These are phyloP conservation scores for Penicillium parvum DNA, from an alignment of 495 filamentous ascomycete species.

Conservation along the genomic window DNA sequence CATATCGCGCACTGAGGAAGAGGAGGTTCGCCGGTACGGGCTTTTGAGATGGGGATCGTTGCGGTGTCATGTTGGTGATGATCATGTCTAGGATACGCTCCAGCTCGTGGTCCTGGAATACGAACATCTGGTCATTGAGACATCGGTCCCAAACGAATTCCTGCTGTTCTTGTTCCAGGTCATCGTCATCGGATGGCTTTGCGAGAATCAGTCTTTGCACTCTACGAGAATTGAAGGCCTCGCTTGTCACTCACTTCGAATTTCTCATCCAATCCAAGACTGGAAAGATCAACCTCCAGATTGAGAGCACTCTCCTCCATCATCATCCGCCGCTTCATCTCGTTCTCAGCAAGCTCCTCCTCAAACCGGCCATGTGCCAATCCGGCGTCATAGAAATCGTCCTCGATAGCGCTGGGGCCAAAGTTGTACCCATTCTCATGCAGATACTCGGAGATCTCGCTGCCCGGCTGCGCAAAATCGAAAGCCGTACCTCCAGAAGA, in stretches of 20 bases:
- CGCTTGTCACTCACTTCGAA: slow-evolving; percentile 64
- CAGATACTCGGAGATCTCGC: slow-evolving; percentile 92
- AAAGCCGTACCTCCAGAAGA: slow-evolving; percentile 92
- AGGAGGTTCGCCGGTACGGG: slow-evolving; percentile 96
- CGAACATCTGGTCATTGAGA: slow-evolving; percentile 98
- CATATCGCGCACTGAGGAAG: slow-evolving; percentile 92
- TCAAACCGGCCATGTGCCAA: slow-evolving; percentile 93
- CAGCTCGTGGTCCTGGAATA: slow-evolving; percentile 93
- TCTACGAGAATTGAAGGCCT: too few relatives aligned
- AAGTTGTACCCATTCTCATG: slow-evolving; percentile 91
- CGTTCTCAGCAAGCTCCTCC: slow-evolving; percentile 95
- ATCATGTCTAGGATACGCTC: slow-evolving; percentile 88
- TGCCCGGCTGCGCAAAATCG: slow-evolving; percentile 90
- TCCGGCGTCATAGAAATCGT: slow-evolving; percentile 93
- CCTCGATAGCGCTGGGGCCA: slow-evolving; percentile 77
- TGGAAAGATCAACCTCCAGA: slow-evolving; percentile 93
- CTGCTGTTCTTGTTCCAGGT: slow-evolving; percentile 82
- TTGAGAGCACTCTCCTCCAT: slow-evolving; percentile 99
- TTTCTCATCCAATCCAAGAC: slow-evolving; percentile 92
- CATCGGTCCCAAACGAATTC: slow-evolving; percentile 98
- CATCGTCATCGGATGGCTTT: slow-evolving; percentile 65
- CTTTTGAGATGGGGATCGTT: slow-evolving; percentile 92
- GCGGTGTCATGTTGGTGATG: slow-evolving; percentile 97
- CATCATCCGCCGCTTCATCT: slow-evolving; percentile 97
- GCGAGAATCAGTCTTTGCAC: slow-evolving; percentile 1